Conservation (phyloP, 139 green algal species). For the Volvox reticuliferus region DNA sequence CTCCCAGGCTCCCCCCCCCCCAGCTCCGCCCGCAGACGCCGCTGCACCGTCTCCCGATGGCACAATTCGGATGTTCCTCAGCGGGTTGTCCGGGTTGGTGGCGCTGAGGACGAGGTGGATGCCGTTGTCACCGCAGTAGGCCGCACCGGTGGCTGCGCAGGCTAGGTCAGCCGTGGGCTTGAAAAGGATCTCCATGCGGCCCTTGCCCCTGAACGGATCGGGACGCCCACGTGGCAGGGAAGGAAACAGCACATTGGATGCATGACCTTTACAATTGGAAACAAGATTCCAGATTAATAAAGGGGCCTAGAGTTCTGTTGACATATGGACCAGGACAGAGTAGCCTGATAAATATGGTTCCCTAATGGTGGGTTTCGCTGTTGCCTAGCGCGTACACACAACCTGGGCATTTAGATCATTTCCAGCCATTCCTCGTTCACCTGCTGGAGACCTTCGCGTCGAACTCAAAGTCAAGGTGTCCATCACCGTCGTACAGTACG, state of each 20-base stretch:
- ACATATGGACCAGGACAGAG: too few species aligned
- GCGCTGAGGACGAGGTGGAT: slow-evolving; percentile 15
- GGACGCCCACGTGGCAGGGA: too few species aligned
- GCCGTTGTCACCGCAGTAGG: slow-evolving; percentile 45
- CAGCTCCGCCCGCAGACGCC: slow-evolving; percentile 12
- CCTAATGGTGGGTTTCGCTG: too few species aligned
- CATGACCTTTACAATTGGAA: too few species aligned
- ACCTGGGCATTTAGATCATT: too few species aligned
- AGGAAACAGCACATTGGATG: too few species aligned
- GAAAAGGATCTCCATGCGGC: slow-evolving; percentile 45
- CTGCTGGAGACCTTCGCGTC: slow-evolving; percentile 46
- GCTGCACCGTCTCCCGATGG: neutral
- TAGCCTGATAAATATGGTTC: too few species aligned
- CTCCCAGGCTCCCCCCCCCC: slow-evolving; percentile 49
- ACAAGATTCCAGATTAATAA: too few species aligned
- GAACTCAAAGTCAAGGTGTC: slow-evolving; percentile 48
- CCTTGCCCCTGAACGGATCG: neutral
- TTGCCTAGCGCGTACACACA: too few species aligned
- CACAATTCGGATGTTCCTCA: slow-evolving; percentile 48
- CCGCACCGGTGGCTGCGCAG: slow-evolving; percentile 29
- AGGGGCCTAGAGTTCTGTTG: too few species aligned
- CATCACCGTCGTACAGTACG: slow-evolving; percentile 49
- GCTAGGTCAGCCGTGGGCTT: slow-evolving; percentile 45
- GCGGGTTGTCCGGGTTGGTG: slow-evolving; percentile 49
- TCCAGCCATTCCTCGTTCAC: neutral